phyloP scores from a whole-genome alignment of 345 rosid species.

The Balakata baccata region DNA sequence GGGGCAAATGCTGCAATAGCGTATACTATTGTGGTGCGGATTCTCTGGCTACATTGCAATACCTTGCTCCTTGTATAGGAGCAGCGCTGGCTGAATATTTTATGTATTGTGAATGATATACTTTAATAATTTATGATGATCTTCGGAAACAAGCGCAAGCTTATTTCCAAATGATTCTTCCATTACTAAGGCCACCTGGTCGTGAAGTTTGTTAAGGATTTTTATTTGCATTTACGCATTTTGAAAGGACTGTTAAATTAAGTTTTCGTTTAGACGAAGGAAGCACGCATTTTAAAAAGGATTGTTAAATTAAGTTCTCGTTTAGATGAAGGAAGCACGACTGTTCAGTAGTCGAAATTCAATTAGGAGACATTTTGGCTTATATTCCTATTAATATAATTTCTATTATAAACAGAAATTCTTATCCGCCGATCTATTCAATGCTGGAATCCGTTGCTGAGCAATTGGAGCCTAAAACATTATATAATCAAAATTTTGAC shows the following conservation, averaged over 20 bases:
- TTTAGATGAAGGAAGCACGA: not conserved
- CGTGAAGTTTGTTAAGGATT: not conserved
- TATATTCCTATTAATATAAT: not conserved
- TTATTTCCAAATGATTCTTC: constrained; percentile 11
- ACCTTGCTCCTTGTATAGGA: no score
- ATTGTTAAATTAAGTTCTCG: not conserved
- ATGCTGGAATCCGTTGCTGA: no score
- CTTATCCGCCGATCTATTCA: not conserved
- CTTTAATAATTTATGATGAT: constrained; percentile 7
- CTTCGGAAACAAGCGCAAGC: not conserved
- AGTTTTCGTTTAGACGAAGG: not conserved
- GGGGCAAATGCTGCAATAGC: no score
- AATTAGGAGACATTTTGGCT: not conserved
- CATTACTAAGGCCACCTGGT: not conserved
- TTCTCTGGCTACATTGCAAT: no score
- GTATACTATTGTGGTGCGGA: no score
- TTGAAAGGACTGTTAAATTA: not conserved
- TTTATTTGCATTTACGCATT: not conserved
- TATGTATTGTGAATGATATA: no score
- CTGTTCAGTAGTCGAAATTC: no score
- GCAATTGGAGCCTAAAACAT: no score
- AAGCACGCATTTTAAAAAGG: not conserved
- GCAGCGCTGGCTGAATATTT: no score
- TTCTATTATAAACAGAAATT: not conserved
- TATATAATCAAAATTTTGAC: no score